Conservation (phyloP, 805 yeast genomes). For the Zygosaccharomyces rouxii region DNA sequence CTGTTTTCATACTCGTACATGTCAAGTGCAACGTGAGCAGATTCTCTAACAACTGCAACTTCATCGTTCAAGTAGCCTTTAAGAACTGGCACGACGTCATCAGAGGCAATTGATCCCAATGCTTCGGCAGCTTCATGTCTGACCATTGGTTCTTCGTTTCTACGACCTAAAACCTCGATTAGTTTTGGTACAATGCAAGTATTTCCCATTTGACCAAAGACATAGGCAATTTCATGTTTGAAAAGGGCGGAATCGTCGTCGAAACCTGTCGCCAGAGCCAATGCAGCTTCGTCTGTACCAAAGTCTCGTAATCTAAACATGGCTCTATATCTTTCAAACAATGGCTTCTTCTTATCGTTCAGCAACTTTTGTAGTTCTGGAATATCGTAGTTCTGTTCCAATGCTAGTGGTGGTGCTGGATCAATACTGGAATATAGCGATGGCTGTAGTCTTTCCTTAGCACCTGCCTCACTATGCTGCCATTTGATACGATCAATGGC, state of each 20-base stretch:
- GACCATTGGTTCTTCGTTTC: conserved; percentile 92
- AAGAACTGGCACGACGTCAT: conserved; percentile 87
- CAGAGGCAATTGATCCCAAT: conserved; percentile 92
- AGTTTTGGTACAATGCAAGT: conserved; percentile 89
- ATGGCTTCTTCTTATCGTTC: conserved; percentile 70
- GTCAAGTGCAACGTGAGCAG: conserved; percentile 95
- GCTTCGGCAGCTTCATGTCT: conserved; percentile 99
- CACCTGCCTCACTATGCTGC: conserved; percentile 56
- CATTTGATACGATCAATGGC: conserved; percentile 93
- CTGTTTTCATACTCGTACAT: conserved; percentile 96
- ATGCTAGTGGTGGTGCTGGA: conserved; percentile 97
- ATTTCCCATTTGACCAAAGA: conserved; percentile 93
- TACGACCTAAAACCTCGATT: conserved; percentile 72
- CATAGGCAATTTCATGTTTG: conserved; percentile 97
- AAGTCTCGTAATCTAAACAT: conserved; percentile 97
- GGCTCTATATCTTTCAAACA: conserved; percentile 94
- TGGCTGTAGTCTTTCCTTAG: conserved; percentile 64
- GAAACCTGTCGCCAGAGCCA: conserved; percentile 88
- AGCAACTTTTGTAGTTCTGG: conserved; percentile 61
- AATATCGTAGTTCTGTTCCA: conserved; percentile 54
- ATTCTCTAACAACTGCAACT: conserved; percentile 89
- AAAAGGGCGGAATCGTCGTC: conserved; percentile 87
- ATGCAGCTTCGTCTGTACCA: conserved; percentile 87
- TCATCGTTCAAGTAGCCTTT: conserved; percentile 72
- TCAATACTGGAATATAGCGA: conserved; percentile 85